Evolutionary conservation across 805 yeast species (phyloP).

Genomic region (Ogataea paraovalis): DNA sequence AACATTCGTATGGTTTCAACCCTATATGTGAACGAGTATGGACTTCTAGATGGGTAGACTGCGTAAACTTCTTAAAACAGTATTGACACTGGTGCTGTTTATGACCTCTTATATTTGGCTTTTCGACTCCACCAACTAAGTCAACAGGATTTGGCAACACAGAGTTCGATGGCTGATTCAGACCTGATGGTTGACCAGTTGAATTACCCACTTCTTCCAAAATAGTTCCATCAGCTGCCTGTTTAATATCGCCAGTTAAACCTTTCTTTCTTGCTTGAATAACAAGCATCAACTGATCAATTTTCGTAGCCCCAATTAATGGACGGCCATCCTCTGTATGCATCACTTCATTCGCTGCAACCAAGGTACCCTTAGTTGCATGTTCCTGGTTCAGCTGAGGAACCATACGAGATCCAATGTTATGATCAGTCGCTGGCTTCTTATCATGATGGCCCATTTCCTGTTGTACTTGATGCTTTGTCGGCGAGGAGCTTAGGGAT

Average conservation of each 20-base stretch:
- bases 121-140: conserved; percentile 77
- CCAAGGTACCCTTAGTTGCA: conserved; percentile 23
- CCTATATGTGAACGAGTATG: conserved; percentile 88
- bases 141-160: conserved; percentile 57
- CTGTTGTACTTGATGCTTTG: neutral
- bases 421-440: neutral
- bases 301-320: conserved; percentile 78
- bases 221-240: conserved; percentile 67
- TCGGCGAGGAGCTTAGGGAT: neutral
- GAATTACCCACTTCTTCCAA: conserved; percentile 38
- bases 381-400: conserved; percentile 9
- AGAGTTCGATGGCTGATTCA: conserved; percentile 24
- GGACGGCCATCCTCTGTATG: conserved; percentile 63
- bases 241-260: conserved; percentile 57
- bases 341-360: conserved; percentile 44
- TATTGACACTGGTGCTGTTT: conserved; percentile 70
- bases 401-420: neutral
- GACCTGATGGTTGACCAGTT: conserved; percentile 5
- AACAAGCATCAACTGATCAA: conserved; percentile 86
- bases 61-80: conserved; percentile 78
- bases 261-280: conserved; percentile 86
- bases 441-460: neutral
- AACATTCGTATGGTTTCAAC: conserved; percentile 76
- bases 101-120: conserved; percentile 41
- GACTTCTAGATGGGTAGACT: conserved; percentile 87